Conservation (phyloP, 495 filamentous ascomycete species). For the Aspergillus nidulans region DNA sequence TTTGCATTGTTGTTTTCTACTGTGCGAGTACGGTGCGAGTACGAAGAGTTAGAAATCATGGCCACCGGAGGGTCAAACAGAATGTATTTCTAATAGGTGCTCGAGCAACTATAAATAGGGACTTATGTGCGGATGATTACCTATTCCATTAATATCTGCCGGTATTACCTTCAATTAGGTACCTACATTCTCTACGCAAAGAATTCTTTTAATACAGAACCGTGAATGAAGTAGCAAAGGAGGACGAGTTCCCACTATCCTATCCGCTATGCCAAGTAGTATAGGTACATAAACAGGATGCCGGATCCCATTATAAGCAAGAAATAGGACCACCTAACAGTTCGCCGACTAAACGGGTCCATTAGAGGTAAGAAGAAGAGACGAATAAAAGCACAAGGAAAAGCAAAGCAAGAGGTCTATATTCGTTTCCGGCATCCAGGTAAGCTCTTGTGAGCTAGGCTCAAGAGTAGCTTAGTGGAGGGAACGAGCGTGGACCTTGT, state of each 20-base stretch:
- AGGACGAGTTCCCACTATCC: neutral
- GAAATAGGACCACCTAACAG: slow-evolving; percentile 12
- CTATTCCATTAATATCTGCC: no score
- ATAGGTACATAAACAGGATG: slow-evolving; percentile 12
- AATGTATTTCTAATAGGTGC: no score
- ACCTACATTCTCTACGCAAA: no score
- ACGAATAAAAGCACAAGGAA: neutral
- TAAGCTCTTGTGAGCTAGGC: neutral
- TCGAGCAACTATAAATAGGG: no score
- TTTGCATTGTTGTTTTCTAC: no score
- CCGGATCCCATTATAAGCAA: slow-evolving; percentile 12
- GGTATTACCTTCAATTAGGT: no score
- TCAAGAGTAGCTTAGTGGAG: slow-evolving; percentile 15
- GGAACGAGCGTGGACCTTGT: slow-evolving; percentile 37
- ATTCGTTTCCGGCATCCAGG: slow-evolving; percentile 8
- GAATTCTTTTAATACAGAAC: neutral
- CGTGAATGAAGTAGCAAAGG: slow-evolving; percentile 2
- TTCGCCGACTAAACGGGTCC: slow-evolving; percentile 10
- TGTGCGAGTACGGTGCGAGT: no score
- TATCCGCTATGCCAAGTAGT: slow-evolving; percentile 2
- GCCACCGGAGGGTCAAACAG: no score
- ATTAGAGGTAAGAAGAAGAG: slow-evolving; percentile 9
- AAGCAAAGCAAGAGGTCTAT: slow-evolving; percentile 10
- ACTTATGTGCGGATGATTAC: no score
- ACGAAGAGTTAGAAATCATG: no score